These are phyloP conservation scores for Eucalyptus paniculata DNA, from an alignment of 345 rosid genomes.

Conservation along the genomic window DNA sequence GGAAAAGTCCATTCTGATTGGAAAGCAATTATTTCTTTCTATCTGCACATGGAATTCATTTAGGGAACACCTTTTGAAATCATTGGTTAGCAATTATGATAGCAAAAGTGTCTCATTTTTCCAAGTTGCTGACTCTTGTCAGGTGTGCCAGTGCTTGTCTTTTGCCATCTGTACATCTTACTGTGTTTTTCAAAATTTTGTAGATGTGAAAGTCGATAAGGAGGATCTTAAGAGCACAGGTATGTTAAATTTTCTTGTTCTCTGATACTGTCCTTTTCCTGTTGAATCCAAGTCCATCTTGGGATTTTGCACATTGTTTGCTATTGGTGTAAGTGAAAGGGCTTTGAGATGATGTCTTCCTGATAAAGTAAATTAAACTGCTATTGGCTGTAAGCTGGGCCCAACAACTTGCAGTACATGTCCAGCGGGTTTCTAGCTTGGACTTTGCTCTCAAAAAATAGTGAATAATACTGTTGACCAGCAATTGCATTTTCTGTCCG, in stretches of 20 bases:
- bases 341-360: neutral
- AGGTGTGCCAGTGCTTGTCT: neutral
- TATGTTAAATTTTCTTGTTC: conserved; percentile 3
- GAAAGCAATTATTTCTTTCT: neutral
- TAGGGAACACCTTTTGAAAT: neutral
- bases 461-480: neutral
- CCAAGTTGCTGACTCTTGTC: neutral
- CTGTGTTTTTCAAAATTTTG: conserved; percentile 6
- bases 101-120: neutral
- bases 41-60: neutral
- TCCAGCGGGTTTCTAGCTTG: neutral
- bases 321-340: neutral
- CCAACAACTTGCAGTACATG: neutral
- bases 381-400: neutral
- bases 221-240: conserved; percentile 75
- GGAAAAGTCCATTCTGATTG: neutral
- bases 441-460: neutral
- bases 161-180: neutral
- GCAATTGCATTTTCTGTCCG: neutral
- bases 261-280: neutral
- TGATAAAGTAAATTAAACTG: neutral
- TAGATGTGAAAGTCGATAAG: conserved; percentile 75
- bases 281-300: neutral
- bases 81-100: neutral
- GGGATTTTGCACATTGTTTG: neutral